These are phyloP conservation scores for Lachancea sp. DNA, from an alignment of 805 yeast species.

Conservation along the genomic window DNA sequence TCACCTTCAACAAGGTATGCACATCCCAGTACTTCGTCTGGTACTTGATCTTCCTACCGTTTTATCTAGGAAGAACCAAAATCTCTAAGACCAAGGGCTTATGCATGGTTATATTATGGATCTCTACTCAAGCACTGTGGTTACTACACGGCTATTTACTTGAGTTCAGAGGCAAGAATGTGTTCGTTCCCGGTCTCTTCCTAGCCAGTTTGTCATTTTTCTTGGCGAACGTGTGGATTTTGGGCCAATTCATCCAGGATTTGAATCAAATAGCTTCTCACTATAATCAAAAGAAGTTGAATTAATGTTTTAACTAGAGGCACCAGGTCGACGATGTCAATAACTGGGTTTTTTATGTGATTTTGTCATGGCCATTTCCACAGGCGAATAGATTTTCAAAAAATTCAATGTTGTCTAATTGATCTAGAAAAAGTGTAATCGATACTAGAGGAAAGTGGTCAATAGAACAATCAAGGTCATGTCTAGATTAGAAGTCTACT, in stretches of 20 bases:
- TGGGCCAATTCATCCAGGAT: slow-evolving; percentile 50
- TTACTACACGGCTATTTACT: slow-evolving; percentile 65
- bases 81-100: slow-evolving; percentile 37
- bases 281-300: slow-evolving; percentile 1
- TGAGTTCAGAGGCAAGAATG: slow-evolving; percentile 69
- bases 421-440: background rate
- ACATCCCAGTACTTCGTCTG: slow-evolving; percentile 96
- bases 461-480: slow-evolving; percentile 25
- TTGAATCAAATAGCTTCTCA: slow-evolving; percentile 14
- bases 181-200: slow-evolving; percentile 56
- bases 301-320: no score
- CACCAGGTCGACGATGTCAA: no score
- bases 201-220: slow-evolving; percentile 53
- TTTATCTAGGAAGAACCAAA: slow-evolving; percentile 47
- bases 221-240: slow-evolving; percentile 51
- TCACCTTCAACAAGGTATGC: slow-evolving; percentile 71
- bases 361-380: no score
- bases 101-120: slow-evolving; percentile 51
- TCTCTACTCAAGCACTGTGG: slow-evolving; percentile 70
- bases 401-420: background rate
- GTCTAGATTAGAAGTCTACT: slow-evolving; percentile 75
- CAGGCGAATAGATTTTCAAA: background rate
- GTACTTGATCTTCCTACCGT: slow-evolving; percentile 83
- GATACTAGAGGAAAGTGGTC: background rate
- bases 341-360: no score